Evolutionary conservation across 257 asterid genomes (phyloP).

Genomic region (Fraxinus cuspidata): DNA sequence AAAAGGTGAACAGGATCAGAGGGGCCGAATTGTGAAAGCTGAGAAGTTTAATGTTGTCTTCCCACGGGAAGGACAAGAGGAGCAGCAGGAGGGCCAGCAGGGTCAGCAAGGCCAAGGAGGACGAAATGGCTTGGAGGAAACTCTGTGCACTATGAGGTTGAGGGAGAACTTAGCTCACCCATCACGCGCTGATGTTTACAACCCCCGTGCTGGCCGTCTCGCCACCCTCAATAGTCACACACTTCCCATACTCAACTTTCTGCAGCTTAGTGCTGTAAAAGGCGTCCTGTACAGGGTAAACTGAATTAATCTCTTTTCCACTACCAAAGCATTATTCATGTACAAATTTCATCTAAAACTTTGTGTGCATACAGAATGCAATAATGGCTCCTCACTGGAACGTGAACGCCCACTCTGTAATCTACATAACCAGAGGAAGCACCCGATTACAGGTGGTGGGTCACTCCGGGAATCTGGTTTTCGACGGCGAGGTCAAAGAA

Average conservation of each 20-base stretch:
- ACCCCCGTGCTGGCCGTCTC: conserved; percentile 58
- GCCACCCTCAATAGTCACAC: conserved; percentile 48
- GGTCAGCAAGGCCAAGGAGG: not conserved
- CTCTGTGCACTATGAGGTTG: conserved; percentile 45
- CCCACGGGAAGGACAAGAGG: conserved; percentile 35
- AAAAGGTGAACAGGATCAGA: conserved; percentile 31
- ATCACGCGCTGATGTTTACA: conserved; percentile 45
- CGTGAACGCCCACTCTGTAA: conserved; percentile 48
- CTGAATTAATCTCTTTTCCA: not conserved
- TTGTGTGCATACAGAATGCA: conserved; percentile 36
- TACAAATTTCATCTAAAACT: not conserved
- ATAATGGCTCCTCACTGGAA: conserved; percentile 56
- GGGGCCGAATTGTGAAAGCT: conserved; percentile 55
- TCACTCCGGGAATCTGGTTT: conserved; percentile 35
- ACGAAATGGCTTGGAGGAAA: conserved; percentile 58
- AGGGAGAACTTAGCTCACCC: conserved; percentile 47
- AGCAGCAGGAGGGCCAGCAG: not conserved
- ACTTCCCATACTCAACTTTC: conserved; percentile 50
- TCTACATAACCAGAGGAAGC: conserved; percentile 48
- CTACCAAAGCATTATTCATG: not conserved
- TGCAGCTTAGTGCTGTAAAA: conserved; percentile 56
- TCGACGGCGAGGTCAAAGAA: conserved; percentile 49
- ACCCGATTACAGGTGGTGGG: conserved; percentile 58
- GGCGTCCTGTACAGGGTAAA: conserved; percentile 50
- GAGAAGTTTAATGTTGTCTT: conserved; percentile 33